A percentile compares a stretch with the other conserved stretches of the same genome.
phyloP scores from a whole-genome alignment of 2,329 filamentous ascomycete species.

The Macrophomina pseudophaseolina region DNA sequence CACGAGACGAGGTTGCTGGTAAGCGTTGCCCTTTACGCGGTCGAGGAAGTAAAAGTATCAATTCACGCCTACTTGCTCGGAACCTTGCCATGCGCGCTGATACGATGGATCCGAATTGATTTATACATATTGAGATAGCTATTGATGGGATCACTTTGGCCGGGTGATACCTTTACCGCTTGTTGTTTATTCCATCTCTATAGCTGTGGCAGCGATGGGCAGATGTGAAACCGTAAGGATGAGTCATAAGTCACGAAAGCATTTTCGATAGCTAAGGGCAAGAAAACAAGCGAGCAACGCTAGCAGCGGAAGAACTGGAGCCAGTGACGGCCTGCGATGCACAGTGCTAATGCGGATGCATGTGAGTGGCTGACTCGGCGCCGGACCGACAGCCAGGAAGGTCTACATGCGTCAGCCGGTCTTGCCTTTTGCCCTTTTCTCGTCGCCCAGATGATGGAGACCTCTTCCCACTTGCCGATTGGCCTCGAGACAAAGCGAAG shows the following conservation, averaged over 20 bases:
- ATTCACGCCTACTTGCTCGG: too few relatives aligned
- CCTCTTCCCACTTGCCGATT: not conserved
- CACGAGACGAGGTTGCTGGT: too few relatives aligned
- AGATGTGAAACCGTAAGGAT: not conserved
- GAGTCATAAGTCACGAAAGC: not conserved
- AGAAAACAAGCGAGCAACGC: not conserved
- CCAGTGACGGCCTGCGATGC: not conserved
- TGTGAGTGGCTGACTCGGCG: conserved; percentile 18
- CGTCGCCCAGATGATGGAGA: not conserved
- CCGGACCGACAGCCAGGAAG: conserved; percentile 9
- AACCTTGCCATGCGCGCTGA: too few relatives aligned
- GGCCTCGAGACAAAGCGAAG: conserved; percentile 12
- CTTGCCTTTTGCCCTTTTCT: not conserved
- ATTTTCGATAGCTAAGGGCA: not conserved
- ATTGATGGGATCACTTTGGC: too few relatives aligned
- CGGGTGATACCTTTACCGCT: too few relatives aligned
- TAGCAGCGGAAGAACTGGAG: not conserved
- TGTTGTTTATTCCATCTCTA: not conserved
- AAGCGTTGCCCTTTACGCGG: too few relatives aligned
- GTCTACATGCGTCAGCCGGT: conserved; percentile 2
- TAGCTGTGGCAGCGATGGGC: not conserved
- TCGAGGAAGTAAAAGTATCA: too few relatives aligned
- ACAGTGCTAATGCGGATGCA: not conserved
- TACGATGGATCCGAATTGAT: too few relatives aligned
- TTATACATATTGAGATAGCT: too few relatives aligned